Conservation (phyloP, 345 rosid genomes). For the Eucalyptus grandis region DNA sequence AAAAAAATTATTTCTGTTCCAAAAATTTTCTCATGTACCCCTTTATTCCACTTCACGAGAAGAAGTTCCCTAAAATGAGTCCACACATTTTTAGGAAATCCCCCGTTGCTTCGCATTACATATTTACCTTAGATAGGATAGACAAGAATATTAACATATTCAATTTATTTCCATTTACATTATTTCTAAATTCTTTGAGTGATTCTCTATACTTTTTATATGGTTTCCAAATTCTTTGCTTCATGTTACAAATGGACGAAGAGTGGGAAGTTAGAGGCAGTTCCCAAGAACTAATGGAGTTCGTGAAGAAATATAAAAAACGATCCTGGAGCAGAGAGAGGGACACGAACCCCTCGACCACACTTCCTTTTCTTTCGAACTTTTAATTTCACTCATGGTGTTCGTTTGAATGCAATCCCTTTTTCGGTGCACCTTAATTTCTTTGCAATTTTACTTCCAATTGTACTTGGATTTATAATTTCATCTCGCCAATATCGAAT, state of each 20-base stretch:
- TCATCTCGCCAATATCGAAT: not conserved
- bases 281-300: too few species aligned
- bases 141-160: too few species aligned
- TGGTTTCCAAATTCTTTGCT: too few species aligned
- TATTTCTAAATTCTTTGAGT: too few species aligned
- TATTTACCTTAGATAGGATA: not conserved
- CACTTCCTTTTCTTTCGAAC: not conserved
- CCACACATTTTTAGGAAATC: not conserved
- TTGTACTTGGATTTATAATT: not conserved
- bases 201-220: too few species aligned
- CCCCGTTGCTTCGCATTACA: not conserved
- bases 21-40: accelerated
- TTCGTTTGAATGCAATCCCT: not conserved
- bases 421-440: too few species aligned
- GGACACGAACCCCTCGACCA: accelerated
- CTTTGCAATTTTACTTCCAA: not conserved
- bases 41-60: not conserved
- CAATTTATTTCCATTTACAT: too few species aligned
- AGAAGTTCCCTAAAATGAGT: not conserved
- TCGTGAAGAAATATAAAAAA: too few species aligned
- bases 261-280: too few species aligned
- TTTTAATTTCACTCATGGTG: not conserved
- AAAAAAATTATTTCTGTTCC: too few species aligned
- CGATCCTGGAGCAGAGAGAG: not conserved
- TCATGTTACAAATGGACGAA: too few species aligned